phyloP scores from a whole-genome alignment of 2,329 filamentous ascomycete genomes.

The Sporothrix curviconia region DNA sequence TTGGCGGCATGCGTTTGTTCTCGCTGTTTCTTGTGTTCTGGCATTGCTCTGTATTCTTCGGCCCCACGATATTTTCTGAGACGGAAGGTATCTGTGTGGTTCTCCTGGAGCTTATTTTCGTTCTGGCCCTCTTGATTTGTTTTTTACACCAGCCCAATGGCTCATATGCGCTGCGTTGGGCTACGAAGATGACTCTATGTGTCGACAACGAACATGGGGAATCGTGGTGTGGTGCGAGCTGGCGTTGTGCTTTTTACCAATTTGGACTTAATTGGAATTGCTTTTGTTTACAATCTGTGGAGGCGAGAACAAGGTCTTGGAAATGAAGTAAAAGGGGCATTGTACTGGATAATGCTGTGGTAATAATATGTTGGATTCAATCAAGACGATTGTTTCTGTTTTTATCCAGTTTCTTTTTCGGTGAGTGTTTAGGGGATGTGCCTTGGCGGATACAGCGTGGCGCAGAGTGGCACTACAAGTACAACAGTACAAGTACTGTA shows the following conservation, averaged over 20 bases:
- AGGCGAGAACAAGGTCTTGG: background rate
- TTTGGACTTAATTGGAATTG: background rate
- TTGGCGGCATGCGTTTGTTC: background rate
- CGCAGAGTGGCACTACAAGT: no score
- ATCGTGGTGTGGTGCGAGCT: no score
- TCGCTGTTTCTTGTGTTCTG: background rate
- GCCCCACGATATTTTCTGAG: conserved; percentile 11
- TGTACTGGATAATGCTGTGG: no score
- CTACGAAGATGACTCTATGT: background rate
- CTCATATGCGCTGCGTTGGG: conserved; percentile 5
- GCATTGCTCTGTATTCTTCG: background rate
- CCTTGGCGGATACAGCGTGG: no score
- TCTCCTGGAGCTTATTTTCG: no score
- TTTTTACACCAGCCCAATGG: no score
- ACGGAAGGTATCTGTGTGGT: background rate
- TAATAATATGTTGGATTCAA: no score
- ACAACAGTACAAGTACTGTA: no score
- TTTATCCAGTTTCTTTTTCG: no score
- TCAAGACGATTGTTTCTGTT: no score
- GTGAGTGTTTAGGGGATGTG: no score
- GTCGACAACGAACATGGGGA: background rate
- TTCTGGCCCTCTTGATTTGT: no score
- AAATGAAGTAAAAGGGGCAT: conserved; percentile 3
- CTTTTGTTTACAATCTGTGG: background rate
- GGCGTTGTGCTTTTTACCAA: background rate